Base-by-base conservation (phyloP, 2,329 filamentous ascomycete species). In the Teratosphaeria zuluensis region DNA sequence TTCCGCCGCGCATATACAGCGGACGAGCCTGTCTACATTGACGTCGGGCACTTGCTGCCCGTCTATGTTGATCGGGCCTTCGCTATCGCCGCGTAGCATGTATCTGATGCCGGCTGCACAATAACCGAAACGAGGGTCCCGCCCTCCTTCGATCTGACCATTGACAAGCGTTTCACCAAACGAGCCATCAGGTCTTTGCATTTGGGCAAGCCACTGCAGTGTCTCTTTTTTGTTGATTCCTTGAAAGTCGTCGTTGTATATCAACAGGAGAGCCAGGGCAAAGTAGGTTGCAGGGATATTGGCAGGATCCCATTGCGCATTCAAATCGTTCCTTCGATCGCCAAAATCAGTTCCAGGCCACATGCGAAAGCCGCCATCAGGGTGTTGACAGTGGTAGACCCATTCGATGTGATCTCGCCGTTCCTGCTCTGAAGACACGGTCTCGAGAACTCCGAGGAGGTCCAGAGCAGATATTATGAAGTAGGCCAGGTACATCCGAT, bases 271-370 rank as follows among this genome's bases (percentile, higher is more conserved):
- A 28, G 90, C 78, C 51, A 99, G 79, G 0, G 92, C 92, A 74
- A 97, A 96, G 71, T 88, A 92, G 0, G 92, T 96, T 0, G 90
- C 90, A 0, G 92, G 88, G 16, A 97, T 75, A 72, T 92, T 95
- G 0, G 92, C 83, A n/a, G 85, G 83, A 73, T 89, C 86, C 84
- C 85, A 87, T 51, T 70, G 73, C 57, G 78, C 76, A 66, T 84
- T 84, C 42, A 77, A 75, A 2, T 80, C 68, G 68, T 76, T 78
- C 66, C 74, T 73, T 64, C 75, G 65, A 64, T 76, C 65, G 55
- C 78, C 73, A 66, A 85, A 74, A 70, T 82, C 69, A 64, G 80
- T 95, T 72, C 74, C 89, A 1, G 92, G 88, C 62, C 89, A 91
- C 48, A 90, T 92, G 63, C 89, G 87, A 75, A 99, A 97, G 16